Base-by-base conservation (phyloP, 495 filamentous ascomycete species). In the Articulospora tetracladia region DNA sequence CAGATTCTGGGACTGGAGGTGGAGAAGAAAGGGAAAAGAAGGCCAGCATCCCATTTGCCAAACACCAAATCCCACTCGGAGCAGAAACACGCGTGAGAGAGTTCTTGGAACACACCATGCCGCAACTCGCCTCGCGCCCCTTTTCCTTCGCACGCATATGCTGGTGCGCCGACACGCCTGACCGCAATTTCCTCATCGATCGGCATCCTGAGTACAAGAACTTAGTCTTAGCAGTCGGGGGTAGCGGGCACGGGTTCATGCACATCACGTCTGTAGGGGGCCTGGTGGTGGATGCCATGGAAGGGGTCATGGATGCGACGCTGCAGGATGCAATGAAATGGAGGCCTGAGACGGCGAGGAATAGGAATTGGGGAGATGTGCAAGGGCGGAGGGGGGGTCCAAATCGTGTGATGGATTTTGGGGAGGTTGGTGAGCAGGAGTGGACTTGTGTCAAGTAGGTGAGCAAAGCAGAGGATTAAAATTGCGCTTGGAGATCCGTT, bases 91-190 rank as follows among this genome's bases (percentile, higher is more conserved):
- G 74, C 1, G 70, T 74, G 1, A 63, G 79, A 11, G 61, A 67
- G 22, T 78, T 83, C 28, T 68, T 84, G 1, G 63, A 58, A 11
- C 76, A 80, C 19, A 79, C 77, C 12, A 79, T 83, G 74, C 78
- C 79, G 1, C 76, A 83, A 39, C 69, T 83, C 2, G 73, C 76
- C 0, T 68, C 73, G 11, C 66, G 80, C 4, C 72, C 73, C 3
- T 76, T 84, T 50, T 68, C 65, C 1, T 81, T 79, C 55, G 78
- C 77, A 23, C 66, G 79, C 8, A 79, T 83, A 27, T 82, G 79
- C 70, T 82, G 79, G 80, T 76, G 78, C 63, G 77, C 79, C 3
- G 79, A 83, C 66, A 83, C 79, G 22, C 70, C 72, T 1, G 79
- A 83, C 58, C 76, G 78, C 0, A 67, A 70, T n/a, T 82, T 79